Percentiles rank a stretch among this genome's conserved stretches.
Conservation (phyloP, 2,329 filamentous ascomycete species). For the Aureobasidium sp. region DNA sequence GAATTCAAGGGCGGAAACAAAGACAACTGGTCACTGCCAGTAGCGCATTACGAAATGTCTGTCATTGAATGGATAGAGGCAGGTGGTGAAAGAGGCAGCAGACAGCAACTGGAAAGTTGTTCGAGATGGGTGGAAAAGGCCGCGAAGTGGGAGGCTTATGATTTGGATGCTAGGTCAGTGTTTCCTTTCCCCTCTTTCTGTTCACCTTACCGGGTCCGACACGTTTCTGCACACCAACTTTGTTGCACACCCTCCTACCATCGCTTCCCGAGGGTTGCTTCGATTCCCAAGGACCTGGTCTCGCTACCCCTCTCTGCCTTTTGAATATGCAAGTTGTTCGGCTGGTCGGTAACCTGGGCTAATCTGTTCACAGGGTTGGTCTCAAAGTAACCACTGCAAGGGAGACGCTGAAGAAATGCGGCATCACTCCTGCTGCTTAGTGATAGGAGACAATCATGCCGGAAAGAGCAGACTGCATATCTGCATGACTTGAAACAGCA, state of each 20-base stretch:
- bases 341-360: neutral
- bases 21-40: slow-evolving; percentile 64
- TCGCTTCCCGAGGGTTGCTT: neutral
- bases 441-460: neutral
- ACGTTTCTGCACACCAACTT: neutral
- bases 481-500: neutral
- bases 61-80: slow-evolving; percentile 68
- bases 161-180: slow-evolving; percentile 57
- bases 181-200: neutral
- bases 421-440: slow-evolving; percentile 13
- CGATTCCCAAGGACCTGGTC: neutral
- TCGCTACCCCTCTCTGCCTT: neutral
- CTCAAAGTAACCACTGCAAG: slow-evolving; percentile 63
- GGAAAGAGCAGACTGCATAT: neutral
- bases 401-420: slow-evolving; percentile 47
- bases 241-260: neutral
- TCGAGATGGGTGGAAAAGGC: slow-evolving; percentile 58
- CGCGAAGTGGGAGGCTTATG: slow-evolving; percentile 61
- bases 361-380: slow-evolving; percentile 37
- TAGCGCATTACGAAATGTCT: slow-evolving; percentile 79
- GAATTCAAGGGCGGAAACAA: slow-evolving; percentile 51
- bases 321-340: neutral
- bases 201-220: neutral
- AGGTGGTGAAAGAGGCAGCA: slow-evolving; percentile 30
- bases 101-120: slow-evolving; percentile 51